phyloP scores from a whole-genome alignment of 768 basidiomycete species.

The Leccinum arenicola region DNA sequence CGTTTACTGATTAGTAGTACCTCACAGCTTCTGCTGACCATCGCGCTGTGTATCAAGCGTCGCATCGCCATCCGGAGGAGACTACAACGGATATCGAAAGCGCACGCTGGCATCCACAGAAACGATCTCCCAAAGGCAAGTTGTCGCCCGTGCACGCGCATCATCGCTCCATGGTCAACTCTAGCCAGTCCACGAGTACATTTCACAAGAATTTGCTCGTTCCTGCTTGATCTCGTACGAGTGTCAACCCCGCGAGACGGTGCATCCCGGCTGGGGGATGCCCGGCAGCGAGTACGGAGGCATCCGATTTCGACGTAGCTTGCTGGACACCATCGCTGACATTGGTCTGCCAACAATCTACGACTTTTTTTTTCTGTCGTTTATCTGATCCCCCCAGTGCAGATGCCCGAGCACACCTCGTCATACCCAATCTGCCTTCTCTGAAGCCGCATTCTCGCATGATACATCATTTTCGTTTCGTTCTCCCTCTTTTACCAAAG shows the following conservation, averaged over 20 bases:
- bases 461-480: constrained; percentile 78
- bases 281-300: constrained; percentile 64
- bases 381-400: constrained; percentile 4
- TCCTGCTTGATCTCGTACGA: constrained; percentile 69
- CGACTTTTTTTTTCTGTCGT: not conserved
- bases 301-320: constrained; percentile 58
- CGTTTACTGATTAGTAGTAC: not conserved
- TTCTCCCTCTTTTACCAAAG: constrained; percentile 56
- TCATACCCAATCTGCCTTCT: constrained; percentile 70
- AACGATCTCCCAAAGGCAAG: constrained; percentile 61
- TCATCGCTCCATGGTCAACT: constrained; percentile 1
- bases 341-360: constrained; percentile 52
- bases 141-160: not conserved
- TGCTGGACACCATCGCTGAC: constrained; percentile 68
- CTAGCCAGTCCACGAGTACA: constrained; percentile 64
- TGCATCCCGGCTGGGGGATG: constrained; percentile 74
- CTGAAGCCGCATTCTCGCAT: constrained; percentile 73
- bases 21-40: constrained; percentile 50
- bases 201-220: constrained; percentile 74
- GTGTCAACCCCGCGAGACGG: constrained; percentile 62
- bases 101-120: constrained; percentile 47
- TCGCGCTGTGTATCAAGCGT: constrained; percentile 65
- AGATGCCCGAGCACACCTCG: constrained; percentile 68
- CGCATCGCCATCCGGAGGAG: constrained; percentile 62
- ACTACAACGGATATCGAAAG: constrained; percentile 66